Evolutionary conservation across 345 rosid species (phyloP).

Genomic region (Salix purpurea): DNA sequence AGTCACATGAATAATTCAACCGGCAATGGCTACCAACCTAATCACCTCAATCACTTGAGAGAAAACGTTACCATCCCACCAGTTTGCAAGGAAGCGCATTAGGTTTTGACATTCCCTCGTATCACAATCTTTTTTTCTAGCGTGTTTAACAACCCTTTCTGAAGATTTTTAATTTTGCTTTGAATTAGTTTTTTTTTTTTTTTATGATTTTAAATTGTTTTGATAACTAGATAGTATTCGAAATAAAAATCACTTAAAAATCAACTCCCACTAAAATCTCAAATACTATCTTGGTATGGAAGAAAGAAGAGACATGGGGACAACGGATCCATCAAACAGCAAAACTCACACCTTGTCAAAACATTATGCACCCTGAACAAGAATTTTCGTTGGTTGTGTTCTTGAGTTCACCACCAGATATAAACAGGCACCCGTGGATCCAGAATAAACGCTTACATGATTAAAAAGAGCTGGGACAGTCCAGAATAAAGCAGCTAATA

Average conservation of each 20-base stretch:
- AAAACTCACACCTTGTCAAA: neutral
- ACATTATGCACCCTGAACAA: neutral
- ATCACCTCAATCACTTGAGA: neutral
- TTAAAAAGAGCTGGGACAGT: slow-evolving; percentile 80
- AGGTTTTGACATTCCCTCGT: neutral
- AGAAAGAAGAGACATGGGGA: neutral
- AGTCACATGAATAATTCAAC: neutral
- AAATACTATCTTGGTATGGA: too few relatives aligned
- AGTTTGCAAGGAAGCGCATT: neutral
- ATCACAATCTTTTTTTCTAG: neutral
- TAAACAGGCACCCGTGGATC: neutral
- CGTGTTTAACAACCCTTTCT: too few relatives aligned
- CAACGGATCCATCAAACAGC: neutral
- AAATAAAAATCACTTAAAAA: too few relatives aligned
- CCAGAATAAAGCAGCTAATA: slow-evolving; percentile 89
- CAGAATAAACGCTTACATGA: slow-evolving; percentile 56
- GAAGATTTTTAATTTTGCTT: too few relatives aligned
- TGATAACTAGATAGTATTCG: too few relatives aligned
- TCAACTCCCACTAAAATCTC: neutral
- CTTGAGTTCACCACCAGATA: neutral
- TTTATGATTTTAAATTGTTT: too few relatives aligned
- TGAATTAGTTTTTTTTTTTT: too few relatives aligned
- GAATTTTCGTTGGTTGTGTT: neutral
- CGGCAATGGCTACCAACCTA: neutral
- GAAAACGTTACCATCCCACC: neutral